Conservation (phyloP, 2,329 filamentous ascomycete species). For the Cytospora paraplurivora region DNA sequence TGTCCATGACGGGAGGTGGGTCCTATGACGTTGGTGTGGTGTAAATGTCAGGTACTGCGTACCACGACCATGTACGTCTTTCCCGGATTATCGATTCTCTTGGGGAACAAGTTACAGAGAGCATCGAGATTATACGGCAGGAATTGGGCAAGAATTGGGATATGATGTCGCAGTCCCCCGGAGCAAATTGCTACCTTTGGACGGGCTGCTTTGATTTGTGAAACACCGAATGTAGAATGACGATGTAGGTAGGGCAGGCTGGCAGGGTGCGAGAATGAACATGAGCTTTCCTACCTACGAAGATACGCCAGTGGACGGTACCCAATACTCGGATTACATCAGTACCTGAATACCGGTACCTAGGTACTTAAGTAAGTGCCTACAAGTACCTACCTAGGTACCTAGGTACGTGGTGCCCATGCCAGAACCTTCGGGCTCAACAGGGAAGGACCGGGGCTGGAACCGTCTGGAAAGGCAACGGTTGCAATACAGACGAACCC, state of each 20-base stretch:
- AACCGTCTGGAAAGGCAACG: background rate
- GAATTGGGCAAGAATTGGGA: background rate
- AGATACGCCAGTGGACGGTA: too few relatives aligned
- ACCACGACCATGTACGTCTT: constrained; percentile 10
- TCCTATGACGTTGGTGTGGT: constrained; percentile 25
- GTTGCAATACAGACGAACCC: background rate
- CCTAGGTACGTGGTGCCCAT: background rate
- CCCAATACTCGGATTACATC: too few relatives aligned
- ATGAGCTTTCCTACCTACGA: too few relatives aligned
- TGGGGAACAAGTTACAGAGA: background rate
- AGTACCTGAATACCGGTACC: too few relatives aligned
- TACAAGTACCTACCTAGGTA: too few relatives aligned
- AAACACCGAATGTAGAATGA: background rate
- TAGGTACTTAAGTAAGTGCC: too few relatives aligned
- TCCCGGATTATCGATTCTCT: background rate
- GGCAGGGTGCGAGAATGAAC: background rate
- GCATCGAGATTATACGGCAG: constrained; percentile 7
- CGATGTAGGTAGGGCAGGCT: background rate
- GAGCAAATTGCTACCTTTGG: constrained; percentile 6
- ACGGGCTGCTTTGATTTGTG: constrained; percentile 1
- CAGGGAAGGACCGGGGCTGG: background rate
- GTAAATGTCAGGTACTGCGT: constrained; percentile 19
- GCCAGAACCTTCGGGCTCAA: background rate
- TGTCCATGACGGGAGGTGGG: constrained; percentile 14
- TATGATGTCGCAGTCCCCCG: constrained; percentile 2